Percentiles rank a stretch among this genome's conserved stretches.
phyloP scores from a whole-genome alignment of 345 rosid genomes.

The Citrus unshiu region DNA sequence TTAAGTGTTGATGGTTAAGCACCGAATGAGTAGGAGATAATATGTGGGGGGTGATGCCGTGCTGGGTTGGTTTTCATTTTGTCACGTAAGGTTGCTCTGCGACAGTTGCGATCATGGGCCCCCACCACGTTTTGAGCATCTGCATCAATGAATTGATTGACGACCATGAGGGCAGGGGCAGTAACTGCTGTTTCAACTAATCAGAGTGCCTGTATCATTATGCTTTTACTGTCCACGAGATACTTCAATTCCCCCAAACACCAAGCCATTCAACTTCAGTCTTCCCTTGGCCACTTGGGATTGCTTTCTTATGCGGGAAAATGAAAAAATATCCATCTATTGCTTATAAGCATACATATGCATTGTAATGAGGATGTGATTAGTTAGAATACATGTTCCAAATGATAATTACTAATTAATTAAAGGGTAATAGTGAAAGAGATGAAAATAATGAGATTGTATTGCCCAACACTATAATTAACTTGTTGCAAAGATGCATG shows the following conservation, averaged over 20 bases:
- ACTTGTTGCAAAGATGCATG: background rate
- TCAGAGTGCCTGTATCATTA: background rate
- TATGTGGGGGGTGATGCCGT: too few relatives aligned
- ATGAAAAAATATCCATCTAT: background rate
- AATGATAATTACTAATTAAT: background rate
- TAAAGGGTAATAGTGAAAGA: too few relatives aligned
- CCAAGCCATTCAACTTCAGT: background rate
- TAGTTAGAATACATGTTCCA: too few relatives aligned
- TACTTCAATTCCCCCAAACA: background rate
- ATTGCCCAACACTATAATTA: background rate
- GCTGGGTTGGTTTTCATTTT: too few relatives aligned
- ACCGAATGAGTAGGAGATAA: background rate
- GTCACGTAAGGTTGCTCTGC: slow-evolving; percentile 1
- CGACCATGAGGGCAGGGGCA: background rate
- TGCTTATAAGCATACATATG: background rate
- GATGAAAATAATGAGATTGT: background rate
- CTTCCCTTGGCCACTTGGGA: background rate
- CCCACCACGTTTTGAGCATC: slow-evolving; percentile 4
- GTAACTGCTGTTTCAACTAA: slow-evolving; percentile 11
- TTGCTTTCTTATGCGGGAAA: background rate
- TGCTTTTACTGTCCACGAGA: background rate
- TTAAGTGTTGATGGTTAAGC: too few relatives aligned
- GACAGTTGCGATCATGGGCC: slow-evolving; percentile 5
- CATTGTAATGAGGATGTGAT: too few relatives aligned
- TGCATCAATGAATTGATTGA: background rate